These are phyloP conservation scores for Penicillium sp. DNA, from an alignment of 2,329 filamentous ascomycete genomes.

Conservation along the genomic window DNA sequence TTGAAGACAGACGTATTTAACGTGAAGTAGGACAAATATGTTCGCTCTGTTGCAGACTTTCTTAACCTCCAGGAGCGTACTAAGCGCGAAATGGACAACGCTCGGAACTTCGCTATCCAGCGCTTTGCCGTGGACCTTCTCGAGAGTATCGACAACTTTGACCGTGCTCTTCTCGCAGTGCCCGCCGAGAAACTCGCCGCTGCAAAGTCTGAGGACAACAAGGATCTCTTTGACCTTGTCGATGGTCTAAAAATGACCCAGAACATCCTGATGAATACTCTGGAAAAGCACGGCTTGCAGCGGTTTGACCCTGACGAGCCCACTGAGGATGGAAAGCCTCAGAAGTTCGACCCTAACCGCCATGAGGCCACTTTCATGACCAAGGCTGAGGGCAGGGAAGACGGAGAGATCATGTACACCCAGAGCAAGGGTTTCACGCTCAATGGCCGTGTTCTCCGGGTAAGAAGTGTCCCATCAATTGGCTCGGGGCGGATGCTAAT, in stretches of 20 bases:
- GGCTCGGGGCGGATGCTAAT: not conserved
- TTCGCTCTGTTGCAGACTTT: conserved; percentile 94
- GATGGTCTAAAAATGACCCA: conserved; percentile 96
- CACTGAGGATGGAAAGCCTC: conserved; percentile 58
- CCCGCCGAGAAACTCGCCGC: conserved; percentile 72
- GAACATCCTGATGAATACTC: conserved; percentile 79
- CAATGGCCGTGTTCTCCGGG: conserved; percentile 84
- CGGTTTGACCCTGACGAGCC: conserved; percentile 73
- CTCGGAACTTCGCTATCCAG: conserved; percentile 92
- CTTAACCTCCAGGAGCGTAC: conserved; percentile 97
- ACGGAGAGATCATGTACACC: conserved; percentile 86
- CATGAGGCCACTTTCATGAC: conserved; percentile 98
- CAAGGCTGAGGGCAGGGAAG: conserved; percentile 82
- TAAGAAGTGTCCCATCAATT: conserved; percentile 35
- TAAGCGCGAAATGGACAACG: conserved; percentile 82
- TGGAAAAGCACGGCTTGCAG: conserved; percentile 94
- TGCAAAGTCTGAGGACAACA: conserved; percentile 59
- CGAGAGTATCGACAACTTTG: conserved; percentile 95
- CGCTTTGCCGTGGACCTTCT: conserved; percentile 92
- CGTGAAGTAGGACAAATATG: conserved; percentile 78
- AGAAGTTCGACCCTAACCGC: conserved; percentile 94
- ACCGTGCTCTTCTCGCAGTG: conserved; percentile 84
- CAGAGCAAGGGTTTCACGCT: conserved; percentile 96
- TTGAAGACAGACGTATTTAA: not conserved
- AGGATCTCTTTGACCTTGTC: conserved; percentile 80